A percentile compares a stretch with the other conserved stretches of the same genome.
phyloP scores from a whole-genome alignment of 2,329 filamentous ascomycete genomes.

The Cladosporium sp. region DNA sequence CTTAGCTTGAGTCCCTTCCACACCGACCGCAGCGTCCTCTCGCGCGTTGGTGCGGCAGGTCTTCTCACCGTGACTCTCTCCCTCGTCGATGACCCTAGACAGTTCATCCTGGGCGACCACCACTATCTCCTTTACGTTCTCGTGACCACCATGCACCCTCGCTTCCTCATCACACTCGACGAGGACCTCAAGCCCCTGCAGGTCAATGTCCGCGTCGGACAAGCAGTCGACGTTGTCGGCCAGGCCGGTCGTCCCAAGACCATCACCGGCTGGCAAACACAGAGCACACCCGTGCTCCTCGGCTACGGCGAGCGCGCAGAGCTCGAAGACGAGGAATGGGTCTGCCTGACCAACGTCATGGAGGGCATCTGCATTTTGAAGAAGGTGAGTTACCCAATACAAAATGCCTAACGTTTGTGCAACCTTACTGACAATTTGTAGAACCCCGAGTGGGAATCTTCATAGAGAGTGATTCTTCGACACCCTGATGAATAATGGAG shows the following conservation, averaged over 20 bases:
- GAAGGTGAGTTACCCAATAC: constrained; percentile 68
- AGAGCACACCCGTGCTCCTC: constrained; percentile 95
- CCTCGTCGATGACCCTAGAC: constrained; percentile 86
- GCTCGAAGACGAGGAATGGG: constrained; percentile 96
- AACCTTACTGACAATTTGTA: constrained; percentile 24
- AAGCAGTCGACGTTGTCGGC: constrained; percentile 96
- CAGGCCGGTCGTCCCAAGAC: constrained; percentile 98
- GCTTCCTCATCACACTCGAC: constrained; percentile 94
- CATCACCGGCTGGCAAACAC: constrained; percentile 98
- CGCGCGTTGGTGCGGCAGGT: constrained; percentile 84
- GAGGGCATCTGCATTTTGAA: constrained; percentile 94
- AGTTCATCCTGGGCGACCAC: constrained; percentile 69
- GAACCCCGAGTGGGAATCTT: constrained; percentile 38
- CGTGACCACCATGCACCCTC: constrained; percentile 92
- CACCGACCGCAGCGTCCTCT: constrained; percentile 94
- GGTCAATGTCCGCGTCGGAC: constrained; percentile 94
- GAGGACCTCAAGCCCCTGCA: constrained; percentile 91
- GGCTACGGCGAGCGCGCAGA: constrained; percentile 95
- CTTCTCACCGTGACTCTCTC: constrained; percentile 87
- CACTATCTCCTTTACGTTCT: constrained; percentile 98
- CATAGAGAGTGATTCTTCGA: not conserved
- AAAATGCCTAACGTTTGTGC: not conserved
- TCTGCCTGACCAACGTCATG: constrained; percentile 84
- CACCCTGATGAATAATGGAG: constrained; percentile 4
- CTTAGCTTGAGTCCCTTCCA: constrained; percentile 98